Evolutionary conservation across 345 rosid species (phyloP), one percentile per base, ranked within the genome.

Genomic region (Sonneratia caseolaris): DNA sequence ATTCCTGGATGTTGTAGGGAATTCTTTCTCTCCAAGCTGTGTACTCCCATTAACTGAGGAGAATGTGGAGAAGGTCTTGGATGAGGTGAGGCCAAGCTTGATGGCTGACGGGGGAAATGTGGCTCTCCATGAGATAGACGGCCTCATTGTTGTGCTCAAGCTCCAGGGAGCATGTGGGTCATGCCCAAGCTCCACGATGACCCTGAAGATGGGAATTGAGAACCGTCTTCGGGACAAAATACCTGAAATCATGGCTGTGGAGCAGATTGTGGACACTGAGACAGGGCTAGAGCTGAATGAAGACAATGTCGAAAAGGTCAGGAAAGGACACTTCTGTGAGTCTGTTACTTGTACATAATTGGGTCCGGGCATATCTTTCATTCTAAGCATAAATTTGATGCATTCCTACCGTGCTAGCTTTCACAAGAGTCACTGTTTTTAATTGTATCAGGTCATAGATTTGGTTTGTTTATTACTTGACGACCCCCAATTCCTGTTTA

Each of bases 81-180:
- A 90, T 47, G 89, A 89, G 83, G 96, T 94, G 19, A 72, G 97
- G 55, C 98, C 98, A 6, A 74, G 91, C 35, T 74, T 94, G 76
- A 94, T 91, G 98, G 96, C 91, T 9, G 98, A 94, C 71, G 98
- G 98, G 62, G 97, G 97, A 21, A 94, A 94, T 70, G 98, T 94
- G 37, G 96, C 94, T 66, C 77, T 94, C 57, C 97, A 90, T 18
- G 98, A 94, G 81, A 91, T 94, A 76, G 97, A 94, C 74, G 97
- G 98, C 37, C 93, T 90, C 66, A 87, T 90, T n/a, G 98, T 94
- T 37, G 91, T 91, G 37, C 57, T 94, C 45, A 94, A 88, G 84
- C 85, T 94, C 32, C 93, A 91, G 78, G 97, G 98, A 73, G 98
- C 98, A 19, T 91, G 98, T 70, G 98, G 98, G 7, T 94, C 98